Base-by-base conservation (phyloP, 1,284 basidiomycete species). In the Ganoderma sinense region DNA sequence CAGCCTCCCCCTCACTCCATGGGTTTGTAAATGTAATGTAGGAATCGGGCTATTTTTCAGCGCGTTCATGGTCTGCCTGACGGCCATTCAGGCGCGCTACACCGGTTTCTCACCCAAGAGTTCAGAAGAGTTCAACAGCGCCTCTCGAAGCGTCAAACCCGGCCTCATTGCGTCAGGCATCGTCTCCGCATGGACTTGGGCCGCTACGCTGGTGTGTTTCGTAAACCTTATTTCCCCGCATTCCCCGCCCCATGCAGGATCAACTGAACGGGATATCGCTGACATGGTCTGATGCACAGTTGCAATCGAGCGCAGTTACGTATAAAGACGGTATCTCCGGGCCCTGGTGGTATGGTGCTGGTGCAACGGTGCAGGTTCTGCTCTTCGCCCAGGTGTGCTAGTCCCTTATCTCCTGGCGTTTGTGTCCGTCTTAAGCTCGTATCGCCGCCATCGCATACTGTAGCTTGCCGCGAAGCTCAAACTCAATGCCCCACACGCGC, bases 151-250 rank as follows among this genome's bases (percentile, higher is more conserved):
- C 70, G 88, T 96, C 62, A 96, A 96, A 75, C 95, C 96, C 2
- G 96, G 95, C 8, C 84, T 98, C 55, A 96, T 97, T 69, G 96
- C 96, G 0, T 89, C 94, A 13, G 96, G 95, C 8, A 96, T 97
- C 71, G 94, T 97, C 23, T 91, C 90, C 26, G 91, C 93, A 13
- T 94, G 92, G 92, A 96, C 95, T 23, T 96, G 91, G 91, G 92
- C 91, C 2, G 92, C 92, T 18, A 92, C 91, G 0, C 80, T 93
- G 69, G 90, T 91, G 71, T 67, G 87, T 80, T 29, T 20, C 20
- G 1, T 7, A 11, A 51, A 26, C 23, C 29, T 39, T 33, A 18
- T 29, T 33, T n/a, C 10, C 23, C 51, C n/a, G 36, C 43, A 56
- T 51, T n/a, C 8, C 64, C 1, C 59, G 4, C 62, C 48, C 0